Base-by-base conservation (phyloP, 108 stramenopile genomes). In the Nannochloropsis salina region DNA sequence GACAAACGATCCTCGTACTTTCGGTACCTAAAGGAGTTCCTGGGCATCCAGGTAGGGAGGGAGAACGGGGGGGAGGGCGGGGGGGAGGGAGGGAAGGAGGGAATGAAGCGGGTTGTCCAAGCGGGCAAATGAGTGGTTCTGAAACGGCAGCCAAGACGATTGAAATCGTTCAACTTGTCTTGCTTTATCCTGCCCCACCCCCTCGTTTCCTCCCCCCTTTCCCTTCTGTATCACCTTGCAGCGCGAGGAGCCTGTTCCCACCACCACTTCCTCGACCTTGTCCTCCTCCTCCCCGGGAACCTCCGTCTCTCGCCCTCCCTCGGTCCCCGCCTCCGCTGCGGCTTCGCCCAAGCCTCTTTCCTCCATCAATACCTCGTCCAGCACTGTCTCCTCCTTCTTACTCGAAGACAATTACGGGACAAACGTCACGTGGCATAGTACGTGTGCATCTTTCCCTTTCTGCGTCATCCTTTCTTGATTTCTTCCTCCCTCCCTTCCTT, bases 21-120 rank as follows among this genome's bases (percentile, higher is more conserved):
- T n/a, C 61, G 61, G 61, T 74, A 74, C 61, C 61, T 74, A 2
- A 74, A 74, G 61, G 61, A 74, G 61, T 74, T 74, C 61, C 15
- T 74, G 61, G 61, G 61, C 61, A 74, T 74, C 20, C 61, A 74
- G 61, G 61, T 74, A 4, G 4, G 61, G 61, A 4, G 61, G 4
- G 4, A 4, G 9, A 95, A 95, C 88, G 41, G 47, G 47, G 15
- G 15, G 47, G 47, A 51, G 47, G 47, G 47, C 10, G 47, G 47
- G 31, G 31, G 31, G 0, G 1, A 51, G 47, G 47, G 1, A 51
- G 47, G 47, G 47, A 51, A 15, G 47, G 47, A 51, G 47, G 47
- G 47, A 51, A 15, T 0, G 47, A 15, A 15, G 10, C 47, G 15
- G 47, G 15, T 51, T 51, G 15, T 12, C 15, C 12, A 51, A 15